Evolutionary conservation across 169 alveolate genomes (phyloP), one percentile per base, ranked within the genome.

Genomic region (Plasmodium reichenowi): DNA sequence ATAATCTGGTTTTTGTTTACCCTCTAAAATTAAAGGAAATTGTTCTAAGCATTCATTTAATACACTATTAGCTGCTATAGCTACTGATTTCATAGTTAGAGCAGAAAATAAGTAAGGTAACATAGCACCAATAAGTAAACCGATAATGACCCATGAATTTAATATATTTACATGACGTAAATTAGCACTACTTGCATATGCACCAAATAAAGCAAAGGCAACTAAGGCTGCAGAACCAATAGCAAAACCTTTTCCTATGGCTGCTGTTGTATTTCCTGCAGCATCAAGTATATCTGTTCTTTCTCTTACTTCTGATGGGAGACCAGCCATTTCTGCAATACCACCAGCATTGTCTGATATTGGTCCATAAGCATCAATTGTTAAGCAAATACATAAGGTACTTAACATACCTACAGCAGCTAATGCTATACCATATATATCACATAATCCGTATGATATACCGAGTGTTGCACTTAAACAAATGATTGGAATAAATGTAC

Each of bases 331-430:
- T 89, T 96, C 98, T 10, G 97, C 98, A 71, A 97, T 97, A 73
- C 99, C 98, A n/a, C 98, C 98, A 17, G 99, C 99, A 89, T 97
- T 97, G 93, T 96, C 98, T 45, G 97, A 88, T 88, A 97, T 95
- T 32, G 99, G 98, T 32, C 98, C 98, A 85, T 95, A 97, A 38
- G 97, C 98, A 80, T 96, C 98, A 56, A 96, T 96, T 43, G 97
- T 95, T 47, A 97, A 93, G 59, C 97, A 97, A 78, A 95, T 90
- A 74, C 96, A 73, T 52, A 96, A 90, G 60, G 97, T 95, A 66
- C 98, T 94, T 63, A 97, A 93, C 98, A 96, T 96, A 60, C 99
- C 98, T 58, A 97, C 73, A 29, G 98, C 98, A 15, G 97, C 97
- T 66, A 96, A 83, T 17, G 98, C 97, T 38, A 96, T 94, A 26